Evolutionary conservation across 345 rosid species (phyloP), one percentile per base, ranked within the genome.

Genomic region (Cardamine chenopodiifolia): DNA sequence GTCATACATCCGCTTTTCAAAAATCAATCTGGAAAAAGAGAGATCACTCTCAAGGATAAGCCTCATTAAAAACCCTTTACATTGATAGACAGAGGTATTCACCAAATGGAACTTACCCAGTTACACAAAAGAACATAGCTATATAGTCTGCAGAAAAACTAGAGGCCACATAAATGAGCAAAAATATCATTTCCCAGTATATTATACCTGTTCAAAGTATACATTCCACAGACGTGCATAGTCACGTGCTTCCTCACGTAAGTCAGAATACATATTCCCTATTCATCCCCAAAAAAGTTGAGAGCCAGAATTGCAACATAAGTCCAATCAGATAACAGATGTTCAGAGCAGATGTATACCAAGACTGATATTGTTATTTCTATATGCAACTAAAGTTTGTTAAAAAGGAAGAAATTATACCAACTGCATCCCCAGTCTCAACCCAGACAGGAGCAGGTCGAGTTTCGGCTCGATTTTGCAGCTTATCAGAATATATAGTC

Each of bases 361-460:
- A 72, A 74, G 80, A 35, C 66, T 71, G 40, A 31, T 19, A 31
- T 49, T 35, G 26, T 62, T 10, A 32, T 59, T 8, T 35, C 18
- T 19, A 13, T 42, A 53, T 20, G 23, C 3, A n/a, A 14, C 23
- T 40, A 20, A 29, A 60, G 48, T 39, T 37, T 29, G 64, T 73
- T 72, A 56, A 47, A 66, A 71, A 71, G 75, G 70, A n/a, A 72
- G 80, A 78, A 83, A 56, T 79, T 85, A n/a, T 96, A 96, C 98
- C 99, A 74, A 96, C 99, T 63, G 96, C 88, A 68, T 96, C 99
- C 73, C 99, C 98, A 26, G 99, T 96, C 83, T 96, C 98, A 77
- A 96, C 90, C 99, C 97, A 96, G 35, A 85, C 83, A 76, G 98
- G 98, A 81, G 99, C 73, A 63, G 87, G 49, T 59, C 90, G 91